Percentiles rank a stretch among this genome's conserved stretches.
Evolutionary conservation across 768 basidiomycete genomes (phyloP).

Genomic region (Tulasnella sp.): DNA sequence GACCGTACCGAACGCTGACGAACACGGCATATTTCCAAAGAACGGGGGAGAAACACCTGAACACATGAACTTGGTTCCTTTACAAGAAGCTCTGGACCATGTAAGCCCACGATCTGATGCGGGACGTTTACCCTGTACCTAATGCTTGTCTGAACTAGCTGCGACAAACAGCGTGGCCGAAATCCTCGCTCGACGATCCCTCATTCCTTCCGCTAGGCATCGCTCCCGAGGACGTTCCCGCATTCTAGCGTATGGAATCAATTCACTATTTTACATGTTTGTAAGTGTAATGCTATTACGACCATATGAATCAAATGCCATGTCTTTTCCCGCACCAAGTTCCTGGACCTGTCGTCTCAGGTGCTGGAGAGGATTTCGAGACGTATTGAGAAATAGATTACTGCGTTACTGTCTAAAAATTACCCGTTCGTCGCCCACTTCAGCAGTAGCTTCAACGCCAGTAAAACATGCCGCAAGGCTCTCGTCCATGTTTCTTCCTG

Average conservation of each 20-base stretch:
- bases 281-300: neutral
- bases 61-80: constrained; percentile 72
- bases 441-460: constrained; percentile 81
- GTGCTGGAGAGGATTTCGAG: neutral
- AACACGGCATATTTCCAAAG: constrained; percentile 41
- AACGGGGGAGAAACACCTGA: constrained; percentile 55
- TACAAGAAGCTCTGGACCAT: constrained; percentile 54
- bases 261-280: neutral
- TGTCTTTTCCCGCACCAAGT: neutral
- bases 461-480: constrained; percentile 83
- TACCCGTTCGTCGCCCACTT: constrained; percentile 33
- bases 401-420: neutral
- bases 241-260: neutral
- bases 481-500: constrained; percentile 96
- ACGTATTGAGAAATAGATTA: neutral
- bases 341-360: neutral
- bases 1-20: constrained; percentile 19
- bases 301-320: neutral
- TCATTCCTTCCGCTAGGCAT: constrained; percentile 29
- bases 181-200: constrained; percentile 19
- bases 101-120: constrained; percentile 42
- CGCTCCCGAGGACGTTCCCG: constrained; percentile 26
- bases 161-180: constrained; percentile 20
- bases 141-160: neutral
- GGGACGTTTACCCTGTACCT: neutral